phyloP scores from a whole-genome alignment of 768 basidiomycete species.

The Hygrocybe coccinea region DNA sequence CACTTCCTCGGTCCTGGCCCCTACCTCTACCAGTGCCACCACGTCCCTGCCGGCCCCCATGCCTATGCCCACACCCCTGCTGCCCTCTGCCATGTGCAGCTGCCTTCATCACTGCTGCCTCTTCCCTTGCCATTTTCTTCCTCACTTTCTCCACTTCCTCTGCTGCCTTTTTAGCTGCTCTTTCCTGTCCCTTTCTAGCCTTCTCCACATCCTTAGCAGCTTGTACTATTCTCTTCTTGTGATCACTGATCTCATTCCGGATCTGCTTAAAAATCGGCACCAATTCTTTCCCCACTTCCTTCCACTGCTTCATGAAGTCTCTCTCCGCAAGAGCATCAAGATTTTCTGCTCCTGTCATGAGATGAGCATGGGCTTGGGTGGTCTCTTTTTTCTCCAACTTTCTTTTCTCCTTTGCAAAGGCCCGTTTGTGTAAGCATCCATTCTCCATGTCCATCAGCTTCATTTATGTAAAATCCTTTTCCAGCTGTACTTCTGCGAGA shows the following conservation, averaged over 20 bases:
- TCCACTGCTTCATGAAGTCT: slow-evolving; percentile 4
- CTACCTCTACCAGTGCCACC: no score
- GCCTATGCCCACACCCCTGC: no score
- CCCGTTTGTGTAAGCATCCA: slow-evolving; percentile 4
- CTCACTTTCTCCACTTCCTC: not conserved
- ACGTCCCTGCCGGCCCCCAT: no score
- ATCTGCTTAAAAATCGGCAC: no score
- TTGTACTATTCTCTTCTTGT: not conserved
- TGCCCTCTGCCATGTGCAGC: no score
- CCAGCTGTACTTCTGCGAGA: slow-evolving; percentile 5
- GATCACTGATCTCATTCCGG: no score
- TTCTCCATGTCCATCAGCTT: slow-evolving; percentile 17
- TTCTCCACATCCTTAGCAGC: slow-evolving; percentile 7
- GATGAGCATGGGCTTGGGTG: no score
- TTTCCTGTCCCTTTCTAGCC: slow-evolving; percentile 6
- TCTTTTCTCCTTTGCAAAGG: slow-evolving; percentile 10
- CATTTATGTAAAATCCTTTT: slow-evolving; percentile 11
- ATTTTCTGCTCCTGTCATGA: no score
- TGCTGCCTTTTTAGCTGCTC: slow-evolving; percentile 7
- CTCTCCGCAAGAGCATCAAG: no score
- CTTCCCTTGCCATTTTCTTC: no score
- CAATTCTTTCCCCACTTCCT: slow-evolving; percentile 4
- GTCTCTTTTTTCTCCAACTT: slow-evolving; percentile 10
- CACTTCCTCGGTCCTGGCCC: no score
- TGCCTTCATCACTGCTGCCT: no score